Conservation (phyloP, 768 basidiomycete species). For the Boletus tylopilopsis region DNA sequence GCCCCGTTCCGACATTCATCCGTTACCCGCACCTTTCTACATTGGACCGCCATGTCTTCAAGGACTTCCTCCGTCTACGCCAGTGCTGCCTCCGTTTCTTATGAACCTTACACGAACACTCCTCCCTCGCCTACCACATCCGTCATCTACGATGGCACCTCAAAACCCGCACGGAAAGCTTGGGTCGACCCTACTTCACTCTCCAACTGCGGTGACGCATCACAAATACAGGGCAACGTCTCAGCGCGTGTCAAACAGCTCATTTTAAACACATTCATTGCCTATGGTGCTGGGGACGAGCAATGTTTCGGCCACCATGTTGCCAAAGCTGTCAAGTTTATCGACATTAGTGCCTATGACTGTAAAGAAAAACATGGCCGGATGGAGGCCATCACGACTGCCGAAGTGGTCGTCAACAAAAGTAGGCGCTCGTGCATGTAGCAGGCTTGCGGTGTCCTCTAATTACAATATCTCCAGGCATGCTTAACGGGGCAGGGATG, state of each 20-base stretch:
- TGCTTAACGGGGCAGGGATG: conserved; percentile 75
- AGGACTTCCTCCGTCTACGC: conserved; percentile 26
- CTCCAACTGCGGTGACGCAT: conserved; percentile 55
- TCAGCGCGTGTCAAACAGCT: conserved; percentile 62
- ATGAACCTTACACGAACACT: conserved; percentile 23
- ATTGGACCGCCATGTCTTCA: conserved; percentile 23
- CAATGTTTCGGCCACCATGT: conserved; percentile 61
- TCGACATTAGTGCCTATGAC: conserved; percentile 52
- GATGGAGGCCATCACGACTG: conserved; percentile 57
- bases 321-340: conserved; percentile 56
- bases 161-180: conserved; percentile 30
- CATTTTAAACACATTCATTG: conserved; percentile 60
- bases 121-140: conserved; percentile 25
- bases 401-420: conserved; percentile 61
- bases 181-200: conserved; percentile 68
- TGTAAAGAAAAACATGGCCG: conserved; percentile 46
- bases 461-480: conserved; percentile 39
- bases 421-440: conserved; percentile 35
- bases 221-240: conserved; percentile 59
- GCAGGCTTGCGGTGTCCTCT: not conserved
- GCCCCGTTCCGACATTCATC: not conserved
- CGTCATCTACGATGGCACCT: conserved; percentile 20
- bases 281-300: conserved; percentile 66
- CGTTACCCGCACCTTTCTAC: conserved; percentile 1
- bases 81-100: conserved; percentile 25